Evolutionary conservation across 805 yeast species (phyloP).

Genomic region (Wickerhamomyces hampshirensis): DNA sequence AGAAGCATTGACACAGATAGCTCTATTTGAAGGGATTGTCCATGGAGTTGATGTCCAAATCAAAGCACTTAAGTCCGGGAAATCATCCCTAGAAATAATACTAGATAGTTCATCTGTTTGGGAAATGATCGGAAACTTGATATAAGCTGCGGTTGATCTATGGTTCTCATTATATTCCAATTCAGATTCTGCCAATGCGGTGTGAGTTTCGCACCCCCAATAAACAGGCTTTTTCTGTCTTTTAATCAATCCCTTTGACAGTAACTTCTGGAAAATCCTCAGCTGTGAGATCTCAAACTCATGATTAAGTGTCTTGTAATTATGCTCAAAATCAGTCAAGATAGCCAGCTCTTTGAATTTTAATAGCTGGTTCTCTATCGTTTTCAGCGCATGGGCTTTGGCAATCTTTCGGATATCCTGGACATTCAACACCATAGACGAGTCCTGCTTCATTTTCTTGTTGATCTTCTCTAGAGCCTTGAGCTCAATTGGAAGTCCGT

Average conservation of each 20-base stretch:
- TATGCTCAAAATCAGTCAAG: conserved; percentile 74
- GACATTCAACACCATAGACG: conserved; percentile 33
- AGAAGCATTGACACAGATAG: conserved; percentile 64
- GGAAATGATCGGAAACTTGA: conserved; percentile 54
- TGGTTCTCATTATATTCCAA: conserved; percentile 78
- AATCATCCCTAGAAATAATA: conserved; percentile 5
- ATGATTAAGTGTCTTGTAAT: conserved; percentile 69
- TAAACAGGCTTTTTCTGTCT: conserved; percentile 93
- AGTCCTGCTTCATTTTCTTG: conserved; percentile 29
- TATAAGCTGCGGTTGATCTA: conserved; percentile 60
- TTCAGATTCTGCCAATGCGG: conserved; percentile 97
- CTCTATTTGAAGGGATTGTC: conserved; percentile 88
- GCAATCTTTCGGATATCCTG: conserved; percentile 66
- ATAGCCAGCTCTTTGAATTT: conserved; percentile 71
- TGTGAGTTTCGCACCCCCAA: conserved; percentile 93
- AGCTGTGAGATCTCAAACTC: conserved; percentile 75
- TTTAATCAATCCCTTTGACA: conserved; percentile 61
- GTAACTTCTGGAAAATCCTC: conserved; percentile 58
- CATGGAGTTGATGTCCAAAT: conserved; percentile 99
- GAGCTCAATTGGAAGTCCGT: conserved; percentile 93
- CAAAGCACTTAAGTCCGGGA: conserved; percentile 31
- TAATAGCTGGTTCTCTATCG: conserved; percentile 57
- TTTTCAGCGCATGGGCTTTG: conserved; percentile 57
- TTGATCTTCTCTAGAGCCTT: conserved; percentile 59
- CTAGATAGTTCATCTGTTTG: conserved; percentile 17